Conservation (phyloP, 2,329 filamentous ascomycete species). For the Exophiala mesophila region DNA sequence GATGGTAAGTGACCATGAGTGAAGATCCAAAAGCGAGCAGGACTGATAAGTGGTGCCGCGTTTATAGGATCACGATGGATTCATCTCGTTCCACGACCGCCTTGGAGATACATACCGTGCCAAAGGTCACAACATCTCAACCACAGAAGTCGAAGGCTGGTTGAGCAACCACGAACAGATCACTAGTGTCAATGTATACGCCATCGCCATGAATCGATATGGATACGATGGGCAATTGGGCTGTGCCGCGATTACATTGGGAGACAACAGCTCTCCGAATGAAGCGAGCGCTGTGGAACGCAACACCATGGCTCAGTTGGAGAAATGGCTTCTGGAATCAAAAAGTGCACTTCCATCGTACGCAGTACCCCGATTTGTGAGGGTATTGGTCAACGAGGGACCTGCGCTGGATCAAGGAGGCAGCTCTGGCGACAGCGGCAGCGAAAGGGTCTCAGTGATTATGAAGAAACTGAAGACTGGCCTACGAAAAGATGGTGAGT, state of each 20-base stretch:
- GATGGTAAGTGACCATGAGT: constrained; percentile 18
- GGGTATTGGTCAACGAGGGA: constrained; percentile 12
- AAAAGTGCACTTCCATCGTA: constrained; percentile 16
- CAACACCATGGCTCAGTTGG: constrained; percentile 12
- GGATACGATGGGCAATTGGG: constrained; percentile 7
- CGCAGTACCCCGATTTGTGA: constrained; percentile 17
- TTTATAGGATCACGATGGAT: constrained; percentile 64
- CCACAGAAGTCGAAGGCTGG: constrained; percentile 37
- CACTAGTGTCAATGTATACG: constrained; percentile 13
- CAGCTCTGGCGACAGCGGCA: constrained; percentile 9
- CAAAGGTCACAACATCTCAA: constrained; percentile 75
- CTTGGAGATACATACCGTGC: constrained; percentile 51
- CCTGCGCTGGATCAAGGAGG: constrained; percentile 4
- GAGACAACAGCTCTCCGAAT: not conserved
- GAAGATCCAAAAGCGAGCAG: too few relatives aligned
- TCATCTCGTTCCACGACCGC: constrained; percentile 69
- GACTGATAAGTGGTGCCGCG: too few relatives aligned
- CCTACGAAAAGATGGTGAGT: constrained; percentile 11
- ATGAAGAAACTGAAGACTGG: constrained; percentile 15
- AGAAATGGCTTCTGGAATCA: constrained; percentile 11
- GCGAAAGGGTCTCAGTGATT: constrained; percentile 11
- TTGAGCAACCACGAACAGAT: constrained; percentile 8
- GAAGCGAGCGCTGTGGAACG: not conserved
- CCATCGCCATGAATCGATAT: constrained; percentile 13
- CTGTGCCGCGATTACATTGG: constrained; percentile 14